Evolutionary conservation across 2,329 filamentous ascomycete genomes (phyloP).

Genomic region (Kalaharituber pfeilii): DNA sequence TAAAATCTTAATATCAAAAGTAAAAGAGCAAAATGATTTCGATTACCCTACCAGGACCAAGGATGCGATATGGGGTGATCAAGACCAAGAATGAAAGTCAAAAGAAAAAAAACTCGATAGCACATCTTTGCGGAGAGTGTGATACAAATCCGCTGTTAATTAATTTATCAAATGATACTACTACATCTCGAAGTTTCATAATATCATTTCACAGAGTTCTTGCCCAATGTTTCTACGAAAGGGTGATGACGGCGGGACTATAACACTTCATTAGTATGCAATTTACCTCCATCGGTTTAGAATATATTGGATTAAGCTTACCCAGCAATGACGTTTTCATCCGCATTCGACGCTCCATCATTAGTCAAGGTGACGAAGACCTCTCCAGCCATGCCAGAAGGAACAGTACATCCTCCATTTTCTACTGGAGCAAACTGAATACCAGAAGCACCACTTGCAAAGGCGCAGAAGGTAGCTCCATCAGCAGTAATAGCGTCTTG

Average conservation of each 20-base stretch:
- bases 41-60: no score
- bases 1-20: neutral
- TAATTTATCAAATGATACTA: no score
- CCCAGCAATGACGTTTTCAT: slow-evolving; percentile 50
- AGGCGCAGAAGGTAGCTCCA: slow-evolving; percentile 28
- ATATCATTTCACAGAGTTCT: no score
- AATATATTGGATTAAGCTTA: no score
- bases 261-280: slow-evolving; percentile 7
- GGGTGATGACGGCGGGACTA: slow-evolving; percentile 17
- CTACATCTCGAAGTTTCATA: neutral
- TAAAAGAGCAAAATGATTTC: no score
- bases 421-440: slow-evolving; percentile 43
- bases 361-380: slow-evolving; percentile 51
- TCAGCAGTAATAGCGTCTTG: slow-evolving; percentile 28
- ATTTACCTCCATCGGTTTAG: no score
- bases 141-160: no score
- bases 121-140: no score
- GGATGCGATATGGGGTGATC: no score
- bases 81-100: no score
- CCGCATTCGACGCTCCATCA: slow-evolving; percentile 34
- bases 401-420: slow-evolving; percentile 41
- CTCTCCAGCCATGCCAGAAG: slow-evolving; percentile 44
- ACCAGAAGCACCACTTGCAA: slow-evolving; percentile 31
- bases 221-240: slow-evolving; percentile 13
- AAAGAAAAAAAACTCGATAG: no score